Evolutionary conservation across 345 rosid species (phyloP).

Genomic region (Eucalyptus shirleyi): DNA sequence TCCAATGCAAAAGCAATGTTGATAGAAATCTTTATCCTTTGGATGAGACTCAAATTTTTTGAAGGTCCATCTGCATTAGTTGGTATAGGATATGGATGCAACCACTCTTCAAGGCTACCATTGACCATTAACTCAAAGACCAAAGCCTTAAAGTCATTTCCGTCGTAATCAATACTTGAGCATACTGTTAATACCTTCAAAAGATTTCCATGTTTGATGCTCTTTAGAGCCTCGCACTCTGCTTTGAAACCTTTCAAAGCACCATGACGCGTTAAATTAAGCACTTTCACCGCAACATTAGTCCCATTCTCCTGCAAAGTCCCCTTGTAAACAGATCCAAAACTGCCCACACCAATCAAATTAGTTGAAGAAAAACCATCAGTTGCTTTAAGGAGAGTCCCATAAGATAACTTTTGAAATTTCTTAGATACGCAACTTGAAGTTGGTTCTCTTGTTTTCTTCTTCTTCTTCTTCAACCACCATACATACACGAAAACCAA

Average conservation of each 20-base stretch:
- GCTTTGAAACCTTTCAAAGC: not conserved
- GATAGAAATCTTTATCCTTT: not conserved
- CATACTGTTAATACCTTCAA: not conserved
- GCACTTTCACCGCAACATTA: not conserved
- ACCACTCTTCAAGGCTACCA: not conserved
- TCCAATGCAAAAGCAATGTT: not conserved
- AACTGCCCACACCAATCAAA: not conserved
- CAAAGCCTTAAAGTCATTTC: not conserved
- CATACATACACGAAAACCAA: not conserved
- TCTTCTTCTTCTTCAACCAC: not conserved
- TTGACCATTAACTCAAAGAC: not conserved
- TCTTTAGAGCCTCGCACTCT: not conserved
- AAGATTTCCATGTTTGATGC: not conserved
- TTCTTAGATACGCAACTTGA: not conserved
- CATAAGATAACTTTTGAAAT: not conserved
- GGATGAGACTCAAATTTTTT: not conserved
- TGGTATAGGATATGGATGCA: not conserved
- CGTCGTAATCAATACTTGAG: not conserved
- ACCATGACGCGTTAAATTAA: not conserved
- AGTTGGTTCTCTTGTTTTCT: not conserved
- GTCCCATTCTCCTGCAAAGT: not conserved
- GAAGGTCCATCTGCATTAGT: not conserved
- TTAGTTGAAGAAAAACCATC: not conserved
- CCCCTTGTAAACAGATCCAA: not conserved
- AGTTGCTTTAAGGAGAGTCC: not conserved